Evolutionary conservation across 371 early-diverging fungal genomes (phyloP).

Genomic region (Haplosporangium sp.): DNA sequence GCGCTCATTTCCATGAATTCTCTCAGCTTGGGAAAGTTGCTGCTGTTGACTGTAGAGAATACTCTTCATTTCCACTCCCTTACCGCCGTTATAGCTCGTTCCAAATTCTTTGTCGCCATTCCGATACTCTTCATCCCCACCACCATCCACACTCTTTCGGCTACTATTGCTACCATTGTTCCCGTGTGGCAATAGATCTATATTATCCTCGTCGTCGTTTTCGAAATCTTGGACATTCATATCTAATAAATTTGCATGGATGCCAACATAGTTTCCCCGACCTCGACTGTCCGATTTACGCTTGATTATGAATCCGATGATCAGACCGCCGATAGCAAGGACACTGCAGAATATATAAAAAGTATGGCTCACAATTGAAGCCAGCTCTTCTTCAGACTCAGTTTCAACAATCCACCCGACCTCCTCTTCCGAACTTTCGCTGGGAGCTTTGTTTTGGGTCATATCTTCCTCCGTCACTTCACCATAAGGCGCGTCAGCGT

Average conservation of each 20-base stretch:
- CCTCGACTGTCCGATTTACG: conserved; percentile 21
- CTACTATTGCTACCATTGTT: not conserved
- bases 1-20: not conserved
- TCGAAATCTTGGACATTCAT: conserved; percentile 4
- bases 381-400: conserved; percentile 11
- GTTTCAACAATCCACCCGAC: not conserved
- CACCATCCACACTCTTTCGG: not conserved
- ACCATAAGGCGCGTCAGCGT: not conserved
- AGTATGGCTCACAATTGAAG: conserved; percentile 5
- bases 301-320: conserved; percentile 17
- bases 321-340: conserved; percentile 10
- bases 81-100: not conserved
- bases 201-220: conserved; percentile 13
- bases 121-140: not conserved
- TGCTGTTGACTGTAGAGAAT: not conserved
- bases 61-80: not conserved
- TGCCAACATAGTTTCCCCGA: conserved; percentile 14
- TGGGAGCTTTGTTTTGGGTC: not conserved
- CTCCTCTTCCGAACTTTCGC: not conserved
- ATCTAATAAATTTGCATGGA: conserved; percentile 8
- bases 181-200: conserved; percentile 6
- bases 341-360: conserved; percentile 26
- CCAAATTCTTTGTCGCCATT: not conserved
- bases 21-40: no score
- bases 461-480: not conserved